These are phyloP conservation scores for Apiotrichum sp. DNA, from an alignment of 1,284 basidiomycete genomes.

Conservation along the genomic window DNA sequence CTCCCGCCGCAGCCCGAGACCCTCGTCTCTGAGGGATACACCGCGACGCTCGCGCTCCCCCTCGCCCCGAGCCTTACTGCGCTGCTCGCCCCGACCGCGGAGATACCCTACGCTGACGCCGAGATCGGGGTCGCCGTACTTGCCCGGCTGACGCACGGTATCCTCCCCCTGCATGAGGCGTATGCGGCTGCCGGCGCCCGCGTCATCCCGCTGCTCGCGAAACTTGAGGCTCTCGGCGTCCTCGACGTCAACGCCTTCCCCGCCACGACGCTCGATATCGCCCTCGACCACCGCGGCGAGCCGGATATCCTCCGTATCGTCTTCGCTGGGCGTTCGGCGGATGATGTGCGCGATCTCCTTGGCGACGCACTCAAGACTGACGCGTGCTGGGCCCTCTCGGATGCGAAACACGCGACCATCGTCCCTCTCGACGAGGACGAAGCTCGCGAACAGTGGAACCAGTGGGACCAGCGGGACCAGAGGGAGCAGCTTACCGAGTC, in stretches of 20 bases:
- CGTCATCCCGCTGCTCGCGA: slow-evolving; percentile 31
- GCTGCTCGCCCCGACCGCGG: slow-evolving; percentile 26
- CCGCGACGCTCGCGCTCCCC: slow-evolving; percentile 32
- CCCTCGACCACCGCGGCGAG: slow-evolving; percentile 16
- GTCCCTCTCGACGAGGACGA: slow-evolving; percentile 12
- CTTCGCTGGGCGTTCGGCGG: slow-evolving; percentile 25
- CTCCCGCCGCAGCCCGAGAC: slow-evolving; percentile 31
- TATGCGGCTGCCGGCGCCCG: slow-evolving; percentile 24
- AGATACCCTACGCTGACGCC: slow-evolving; percentile 27
- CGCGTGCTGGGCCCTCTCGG: slow-evolving; percentile 25
- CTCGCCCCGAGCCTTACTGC: slow-evolving; percentile 31
- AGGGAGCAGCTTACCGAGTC: background rate
- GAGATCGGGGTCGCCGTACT: slow-evolving; percentile 34
- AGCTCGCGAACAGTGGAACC: slow-evolving; percentile 22
- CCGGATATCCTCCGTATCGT: slow-evolving; percentile 32
- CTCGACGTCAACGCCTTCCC: slow-evolving; percentile 9
- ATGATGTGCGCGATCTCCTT: slow-evolving; percentile 27
- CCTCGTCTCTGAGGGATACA: slow-evolving; percentile 30
- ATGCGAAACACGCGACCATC: background rate
- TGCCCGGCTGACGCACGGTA: slow-evolving; percentile 26
- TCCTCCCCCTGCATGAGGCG: slow-evolving; percentile 30
- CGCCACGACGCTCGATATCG: slow-evolving; percentile 5
- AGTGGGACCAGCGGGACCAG: background rate
- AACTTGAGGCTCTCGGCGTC: slow-evolving; percentile 32
- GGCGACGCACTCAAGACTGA: slow-evolving; percentile 29